Evolutionary conservation across 2,329 filamentous ascomycete species (phyloP).

Genomic region (Talaromyces sp.): DNA sequence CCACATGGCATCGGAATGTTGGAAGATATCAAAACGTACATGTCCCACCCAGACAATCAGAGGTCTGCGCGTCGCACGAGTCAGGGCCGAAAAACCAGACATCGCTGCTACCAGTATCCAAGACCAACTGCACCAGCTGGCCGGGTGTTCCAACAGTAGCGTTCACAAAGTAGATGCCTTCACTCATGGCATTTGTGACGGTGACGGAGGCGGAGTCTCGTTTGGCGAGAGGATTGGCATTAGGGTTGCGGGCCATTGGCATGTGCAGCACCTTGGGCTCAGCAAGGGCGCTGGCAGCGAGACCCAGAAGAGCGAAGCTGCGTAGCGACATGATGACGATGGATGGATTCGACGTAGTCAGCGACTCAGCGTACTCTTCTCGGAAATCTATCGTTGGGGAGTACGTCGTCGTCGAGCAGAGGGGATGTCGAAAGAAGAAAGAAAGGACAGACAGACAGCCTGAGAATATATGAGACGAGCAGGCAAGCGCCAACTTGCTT

Average conservation of each 20-base stretch:
- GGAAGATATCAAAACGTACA: slow-evolving; percentile 14
- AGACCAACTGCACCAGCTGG: slow-evolving; percentile 55
- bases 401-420: too few species aligned
- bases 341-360: not conserved
- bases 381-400: not conserved
- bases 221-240: slow-evolving; percentile 8
- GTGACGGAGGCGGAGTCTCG: slow-evolving; percentile 10
- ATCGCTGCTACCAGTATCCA: slow-evolving; percentile 68
- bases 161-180: slow-evolving; percentile 59
- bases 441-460: not conserved
- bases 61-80: slow-evolving; percentile 12
- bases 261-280: slow-evolving; percentile 17
- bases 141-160: slow-evolving; percentile 60
- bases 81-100: slow-evolving; percentile 49
- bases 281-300: slow-evolving; percentile 17
- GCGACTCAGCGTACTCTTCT: not conserved
- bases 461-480: slow-evolving; percentile 2
- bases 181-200: slow-evolving; percentile 10
- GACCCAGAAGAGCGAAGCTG: slow-evolving; percentile 10
- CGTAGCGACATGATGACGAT: not conserved
- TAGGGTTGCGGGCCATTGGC: slow-evolving; percentile 11
- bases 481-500: not conserved
- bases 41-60: slow-evolving; percentile 15
- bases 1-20: slow-evolving; percentile 13
- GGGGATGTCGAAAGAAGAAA: not conserved